Percentiles rank a stretch among this genome's conserved stretches.
These are phyloP conservation scores for Hypoxylon subgilvum DNA, from an alignment of 495 filamentous ascomycete species.

Conservation along the genomic window DNA sequence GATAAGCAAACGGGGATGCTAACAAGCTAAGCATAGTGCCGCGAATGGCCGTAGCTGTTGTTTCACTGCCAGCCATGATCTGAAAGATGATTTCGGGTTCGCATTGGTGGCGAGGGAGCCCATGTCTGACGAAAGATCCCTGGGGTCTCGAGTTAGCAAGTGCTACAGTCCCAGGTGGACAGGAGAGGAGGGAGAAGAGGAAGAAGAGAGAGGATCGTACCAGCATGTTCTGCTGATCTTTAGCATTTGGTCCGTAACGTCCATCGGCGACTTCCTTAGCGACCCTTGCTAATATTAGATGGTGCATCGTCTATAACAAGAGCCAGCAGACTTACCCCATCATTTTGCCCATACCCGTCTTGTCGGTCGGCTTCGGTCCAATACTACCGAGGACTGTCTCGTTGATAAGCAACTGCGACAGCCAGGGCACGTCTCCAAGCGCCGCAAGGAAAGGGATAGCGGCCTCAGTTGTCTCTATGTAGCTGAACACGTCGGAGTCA, in stretches of 20 bases:
- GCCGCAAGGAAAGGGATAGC: conserved; percentile 33
- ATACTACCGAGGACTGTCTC: conserved; percentile 29
- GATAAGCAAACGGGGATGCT: conserved; percentile 50
- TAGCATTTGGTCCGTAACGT: conserved; percentile 42
- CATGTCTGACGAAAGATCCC: conserved; percentile 52
- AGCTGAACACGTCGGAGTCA: conserved; percentile 54
- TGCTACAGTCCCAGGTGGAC: not conserved
- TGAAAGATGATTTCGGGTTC: conserved; percentile 50
- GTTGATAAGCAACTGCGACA: conserved; percentile 14
- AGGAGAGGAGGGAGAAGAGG: not conserved
- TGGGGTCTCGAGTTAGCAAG: not conserved
- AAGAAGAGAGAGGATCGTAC: conserved; percentile 3
- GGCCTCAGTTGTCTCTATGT: conserved; percentile 44
- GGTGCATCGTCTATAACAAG: not conserved
- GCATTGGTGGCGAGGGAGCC: conserved; percentile 46
- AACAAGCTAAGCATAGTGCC: conserved; percentile 60
- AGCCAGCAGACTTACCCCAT: conserved; percentile 28
- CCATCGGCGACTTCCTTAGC: conserved; percentile 37
- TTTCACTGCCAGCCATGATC: conserved; percentile 56
- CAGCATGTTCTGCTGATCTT: conserved; percentile 50
- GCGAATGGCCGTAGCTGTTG: conserved; percentile 64
- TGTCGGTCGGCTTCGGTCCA: conserved; percentile 33
- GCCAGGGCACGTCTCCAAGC: conserved; percentile 29
- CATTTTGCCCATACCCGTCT: conserved; percentile 37
- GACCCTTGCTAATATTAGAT: conserved; percentile 6